phyloP scores from a whole-genome alignment of 352 stramenopile species.

The Aphanomyces invadans region DNA sequence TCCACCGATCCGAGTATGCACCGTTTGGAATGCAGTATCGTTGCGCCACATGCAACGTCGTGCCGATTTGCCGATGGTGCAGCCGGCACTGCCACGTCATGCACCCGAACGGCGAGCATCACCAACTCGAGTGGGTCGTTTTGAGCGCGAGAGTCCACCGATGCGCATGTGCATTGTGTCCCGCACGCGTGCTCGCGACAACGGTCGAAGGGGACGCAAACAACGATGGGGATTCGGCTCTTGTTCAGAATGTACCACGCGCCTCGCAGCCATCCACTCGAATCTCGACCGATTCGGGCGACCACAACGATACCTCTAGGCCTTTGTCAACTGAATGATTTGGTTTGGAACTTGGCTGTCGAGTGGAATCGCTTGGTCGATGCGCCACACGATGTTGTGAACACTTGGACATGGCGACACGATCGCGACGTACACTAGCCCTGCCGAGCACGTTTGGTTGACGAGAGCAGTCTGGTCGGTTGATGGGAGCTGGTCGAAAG shows the following conservation, averaged over 20 bases:
- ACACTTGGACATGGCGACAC: background rate
- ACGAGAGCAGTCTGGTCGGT: background rate
- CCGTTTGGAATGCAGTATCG: slow-evolving; percentile 38
- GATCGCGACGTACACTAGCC: background rate
- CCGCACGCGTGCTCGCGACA: background rate
- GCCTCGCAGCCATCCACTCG: too few relatives aligned
- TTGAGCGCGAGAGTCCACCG: background rate
- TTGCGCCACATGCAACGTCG: slow-evolving; percentile 38
- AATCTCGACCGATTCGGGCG: too few relatives aligned
- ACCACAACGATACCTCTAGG: too few relatives aligned
- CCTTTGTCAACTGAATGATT: background rate
- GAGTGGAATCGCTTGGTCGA: background rate
- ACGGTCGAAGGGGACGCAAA: background rate
- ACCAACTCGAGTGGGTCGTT: background rate
- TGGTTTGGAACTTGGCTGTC: background rate
- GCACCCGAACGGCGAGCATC: too few relatives aligned
- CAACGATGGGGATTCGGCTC: background rate
- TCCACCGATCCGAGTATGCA: background rate
- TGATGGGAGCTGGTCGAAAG: slow-evolving; percentile 11
- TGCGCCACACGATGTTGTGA: background rate
- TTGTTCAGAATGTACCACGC: too few relatives aligned
- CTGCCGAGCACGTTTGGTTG: background rate
- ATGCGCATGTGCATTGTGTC: background rate
- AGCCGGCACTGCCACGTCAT: slow-evolving; percentile 40
- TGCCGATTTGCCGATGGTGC: slow-evolving; percentile 48